A percentile compares a stretch with the other conserved stretches of the same genome.
Evolutionary conservation across 345 rosid genomes (phyloP).

Genomic region (Dipteronia sinensis): DNA sequence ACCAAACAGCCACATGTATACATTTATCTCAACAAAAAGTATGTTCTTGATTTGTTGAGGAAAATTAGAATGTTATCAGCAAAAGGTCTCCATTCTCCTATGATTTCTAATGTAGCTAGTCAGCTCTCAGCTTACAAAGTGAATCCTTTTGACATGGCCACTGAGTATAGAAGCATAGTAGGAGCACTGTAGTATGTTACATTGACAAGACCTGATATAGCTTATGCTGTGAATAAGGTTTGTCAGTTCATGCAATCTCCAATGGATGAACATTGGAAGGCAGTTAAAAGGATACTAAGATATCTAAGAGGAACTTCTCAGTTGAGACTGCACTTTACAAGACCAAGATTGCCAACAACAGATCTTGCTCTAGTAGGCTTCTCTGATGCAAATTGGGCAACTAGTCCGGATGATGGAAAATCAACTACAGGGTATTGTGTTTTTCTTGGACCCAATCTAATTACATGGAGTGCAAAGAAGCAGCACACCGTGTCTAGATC

Average conservation of each 20-base stretch:
- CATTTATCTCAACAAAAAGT: not conserved
- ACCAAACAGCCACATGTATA: not conserved
- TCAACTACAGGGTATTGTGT: not conserved
- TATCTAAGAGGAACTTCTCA: not conserved
- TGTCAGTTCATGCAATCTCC: constrained; percentile 12
- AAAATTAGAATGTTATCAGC: not conserved
- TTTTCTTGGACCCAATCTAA: not conserved
- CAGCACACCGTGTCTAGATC: not conserved
- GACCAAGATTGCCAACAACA: not conserved
- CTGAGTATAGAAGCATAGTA: not conserved
- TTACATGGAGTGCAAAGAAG: not conserved
- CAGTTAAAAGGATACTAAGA: not conserved
- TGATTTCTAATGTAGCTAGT: not conserved
- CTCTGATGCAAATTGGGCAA: too few species aligned
- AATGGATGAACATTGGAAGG: not conserved
- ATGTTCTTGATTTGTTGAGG: not conserved
- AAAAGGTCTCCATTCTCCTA: not conserved
- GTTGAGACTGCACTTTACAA: not conserved
- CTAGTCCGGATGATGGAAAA: not conserved
- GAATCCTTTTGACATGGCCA: not conserved
- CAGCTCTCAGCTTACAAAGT: not conserved
- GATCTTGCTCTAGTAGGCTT: not conserved
- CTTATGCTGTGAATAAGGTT: too few species aligned
- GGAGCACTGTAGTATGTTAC: not conserved
- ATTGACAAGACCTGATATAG: not conserved